Evolutionary conservation across 208 protist genomes (phyloP).

Genomic region (Trypanosoma brucei): DNA sequence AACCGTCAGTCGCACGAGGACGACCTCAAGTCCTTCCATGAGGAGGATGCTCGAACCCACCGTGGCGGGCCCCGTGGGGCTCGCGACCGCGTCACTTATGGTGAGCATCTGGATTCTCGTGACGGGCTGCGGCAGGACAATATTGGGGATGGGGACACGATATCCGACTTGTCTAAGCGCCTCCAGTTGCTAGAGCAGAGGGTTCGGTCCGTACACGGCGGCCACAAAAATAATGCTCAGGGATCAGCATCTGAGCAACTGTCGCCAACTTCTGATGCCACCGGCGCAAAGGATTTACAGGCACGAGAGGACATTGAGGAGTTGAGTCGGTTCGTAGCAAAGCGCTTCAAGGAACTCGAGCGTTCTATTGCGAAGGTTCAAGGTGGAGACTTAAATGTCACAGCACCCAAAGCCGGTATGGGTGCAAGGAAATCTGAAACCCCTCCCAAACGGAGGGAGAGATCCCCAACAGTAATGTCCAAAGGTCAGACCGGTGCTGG

Average conservation of each 20-base stretch:
- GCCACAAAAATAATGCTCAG: neutral
- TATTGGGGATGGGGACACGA: neutral
- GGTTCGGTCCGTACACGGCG: neutral
- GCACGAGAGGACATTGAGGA: conserved; percentile 70
- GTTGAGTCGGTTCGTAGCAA: conserved; percentile 63
- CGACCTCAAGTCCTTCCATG: no score
- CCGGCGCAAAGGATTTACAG: conserved; percentile 38
- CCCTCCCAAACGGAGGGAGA: conserved; percentile 2
- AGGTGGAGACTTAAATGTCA: neutral
- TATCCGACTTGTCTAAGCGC: neutral
- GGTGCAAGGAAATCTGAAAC: neutral
- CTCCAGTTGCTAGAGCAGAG: conserved; percentile 6
- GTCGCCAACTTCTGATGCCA: conserved; percentile 3
- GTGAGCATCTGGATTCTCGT: no score
- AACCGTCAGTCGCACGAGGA: no score
- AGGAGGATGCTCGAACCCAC: no score
- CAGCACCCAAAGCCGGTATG: conserved; percentile 7
- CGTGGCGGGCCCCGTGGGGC: no score
- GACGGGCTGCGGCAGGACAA: neutral
- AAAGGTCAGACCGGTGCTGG: no score
- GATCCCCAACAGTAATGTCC: neutral
- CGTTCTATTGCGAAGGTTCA: neutral
- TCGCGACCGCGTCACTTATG: no score
- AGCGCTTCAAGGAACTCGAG: conserved; percentile 62
- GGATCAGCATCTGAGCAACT: neutral